Base-by-base conservation (phyloP, 805 yeast species). In the Wickerhamomyces bisporus region DNA sequence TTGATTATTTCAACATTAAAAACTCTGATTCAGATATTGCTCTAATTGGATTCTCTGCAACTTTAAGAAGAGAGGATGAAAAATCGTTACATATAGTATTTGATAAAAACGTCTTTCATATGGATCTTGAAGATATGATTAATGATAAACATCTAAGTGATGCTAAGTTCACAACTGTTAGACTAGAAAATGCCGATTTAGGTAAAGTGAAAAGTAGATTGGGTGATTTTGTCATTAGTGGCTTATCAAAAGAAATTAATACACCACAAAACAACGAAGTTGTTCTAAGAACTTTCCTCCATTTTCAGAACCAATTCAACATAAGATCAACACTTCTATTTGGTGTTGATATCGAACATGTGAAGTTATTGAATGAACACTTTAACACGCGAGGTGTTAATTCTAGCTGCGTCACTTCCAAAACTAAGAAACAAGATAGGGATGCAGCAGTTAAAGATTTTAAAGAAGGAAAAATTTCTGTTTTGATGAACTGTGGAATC, bases 41-140 rank as follows among this genome's bases (percentile, higher is more conserved):
- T 2, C 75, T 86, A 0, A 65, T 86, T 13, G 97, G 98, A 3
- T 86, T 91, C 48, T 81, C 95, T 12, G 98, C 97, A 0, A 89
- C 98, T 0, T 60, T 89, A 53, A 78, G 77, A 49, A 62, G 98
- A 40, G 74, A 75, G n/a, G 98, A 89, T 57, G 77, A 75, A 5
- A 63, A 68, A 38, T 69, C 80, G 0, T 59, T 91, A 32, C 71
- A 74, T 11, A 50, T 60, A 15, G 75, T 76, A 0, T 77, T 87
- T 58, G 91, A 89, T 48, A 71, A 83, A 40, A 73, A 89, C 20
- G 89, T 81, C 0, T 88, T 70, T 50, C 85, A 85, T 50, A 68
- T 81, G 48, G 77, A 70, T 7, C 66, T 87, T 17, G 52, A 72
- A 14, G 77, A 79, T 20, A 77, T 89, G 83, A 76, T 91, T 16